Base-by-base conservation (phyloP, 768 basidiomycete species). In the Gymnopilus dilepis region DNA sequence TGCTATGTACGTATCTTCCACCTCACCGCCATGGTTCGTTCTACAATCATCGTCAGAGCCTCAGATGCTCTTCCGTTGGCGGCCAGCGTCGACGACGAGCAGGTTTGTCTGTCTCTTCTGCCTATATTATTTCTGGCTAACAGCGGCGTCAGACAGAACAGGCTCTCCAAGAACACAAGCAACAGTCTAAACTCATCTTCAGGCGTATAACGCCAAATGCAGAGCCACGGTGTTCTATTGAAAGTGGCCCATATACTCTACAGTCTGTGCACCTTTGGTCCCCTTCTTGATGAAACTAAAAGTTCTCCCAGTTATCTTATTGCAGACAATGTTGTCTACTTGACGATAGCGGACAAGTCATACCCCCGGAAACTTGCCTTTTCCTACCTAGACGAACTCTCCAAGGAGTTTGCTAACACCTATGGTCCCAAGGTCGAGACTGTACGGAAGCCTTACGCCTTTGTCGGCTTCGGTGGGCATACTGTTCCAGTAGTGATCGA, bases 311-410 rank as follows among this genome's bases (percentile, higher is more conserved):
- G 97, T 78, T 99, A 99, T 83, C 88, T 98, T 67, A 97, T 99
- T 67, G 75, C 86, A 42, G 91, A 96, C 70, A 94, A 95, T 78
- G 95, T 99, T 61, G 91, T 97, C 56, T 99, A 95, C 78, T 83
- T 99, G 65, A 90, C 92, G 60, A 94, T 99, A 72, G 89, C 95
- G 37, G 97, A 99, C 80, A 94, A 95, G 74, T 96, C 95, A 4
- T 98, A 98, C 78, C 95, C 95, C 21, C 84, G 97, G 62, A 99
- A 99, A 76, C 86, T 99, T 33, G 95, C 95, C 1, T 99, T 99
- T 77, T 95, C 95, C 7, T 99, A 95, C 76, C 85, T 99, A 51
- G 95, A 98, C 67, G 97, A 99, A 76, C 83, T 99, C 43, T 92
- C 93, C 22, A 99, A 97, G 71, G 97, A 99, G 76, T 99, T 99